Base-by-base conservation (phyloP, 2,329 filamentous ascomycete genomes). In the Calycina marina region DNA sequence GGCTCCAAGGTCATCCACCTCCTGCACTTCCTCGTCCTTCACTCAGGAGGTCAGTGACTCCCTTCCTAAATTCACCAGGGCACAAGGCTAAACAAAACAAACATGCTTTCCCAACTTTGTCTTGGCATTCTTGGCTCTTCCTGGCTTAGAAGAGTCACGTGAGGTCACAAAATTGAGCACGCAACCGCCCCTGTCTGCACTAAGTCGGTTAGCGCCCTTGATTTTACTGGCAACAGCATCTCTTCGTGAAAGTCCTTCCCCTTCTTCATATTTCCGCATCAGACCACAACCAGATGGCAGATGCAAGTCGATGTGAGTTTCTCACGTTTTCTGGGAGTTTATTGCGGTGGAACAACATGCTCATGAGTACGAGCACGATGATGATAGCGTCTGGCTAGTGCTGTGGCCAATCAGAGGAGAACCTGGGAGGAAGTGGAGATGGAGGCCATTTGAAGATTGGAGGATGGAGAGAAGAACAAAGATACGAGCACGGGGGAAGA, bases 81-180 rank as follows among this genome's bases (percentile, higher is more conserved):
- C n/a, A n/a, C n/a, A n/a, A n/a, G n/a, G n/a, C n/a, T n/a, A n/a
- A n/a, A n/a, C n/a, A n/a, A n/a, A n/a, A n/a, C n/a, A n/a, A n/a
- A n/a, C n/a, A n/a, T n/a, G n/a, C n/a, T n/a, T n/a, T n/a, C n/a
- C n/a, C n/a, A n/a, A n/a, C n/a, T n/a, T n/a, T n/a, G n/a, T 22
- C 20, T 22, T 22, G 20, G 20, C 20, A 22, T 22, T 22, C n/a
- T n/a, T 22, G 20, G 2, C n/a, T n/a, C n/a, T n/a, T n/a, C n/a
- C n/a, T n/a, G n/a, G n/a, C n/a, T n/a, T n/a, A n/a, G n/a, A n/a
- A n/a, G n/a, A n/a, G 20, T n/a, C 18, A 29, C 8, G 28, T 30
- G 12, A 30, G n/a, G 28, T 30, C 16, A 25, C n/a, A n/a, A 25
- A 15, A 16, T 25, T 14, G 30, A 18, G 30, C 30, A 32, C 30